Base-by-base conservation (phyloP, 2,329 filamentous ascomycete genomes). In the Arthrobotrys sphaeroides region DNA sequence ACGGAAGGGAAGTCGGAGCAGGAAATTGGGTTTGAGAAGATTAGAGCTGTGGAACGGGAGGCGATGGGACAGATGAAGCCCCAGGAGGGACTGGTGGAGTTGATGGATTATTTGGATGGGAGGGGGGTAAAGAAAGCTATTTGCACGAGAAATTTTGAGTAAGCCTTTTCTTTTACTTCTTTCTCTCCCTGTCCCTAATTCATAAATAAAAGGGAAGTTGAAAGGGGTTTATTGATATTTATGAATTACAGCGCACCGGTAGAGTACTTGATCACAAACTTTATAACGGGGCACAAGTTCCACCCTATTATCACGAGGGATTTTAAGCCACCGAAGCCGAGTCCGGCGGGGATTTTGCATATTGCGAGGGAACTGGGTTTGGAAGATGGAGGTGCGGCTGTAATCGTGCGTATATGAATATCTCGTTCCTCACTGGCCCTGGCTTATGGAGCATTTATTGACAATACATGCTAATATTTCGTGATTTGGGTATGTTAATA, bases 111-210 rank as follows among this genome's bases (percentile, higher is more conserved):
- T 82, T 88, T 98, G 16, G 90, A 95, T 80, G 80, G 83, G 5
- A 86, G 87, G 26, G 82, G 83, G 4, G 82, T 97, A 31, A 88
- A 85, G 78, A 95, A 96, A 82, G 73, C 73, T n/a, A 76, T 76
- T 77, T 97, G 94, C 84, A 98, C 95, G 1, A 88, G 95, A 80
- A 98, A 99, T 84, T 98, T 97, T 80, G 92, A 94, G 84, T 87
- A 82, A 49, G 84, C 81, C 9, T n/a, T 49, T 67, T 47, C 24
- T 68, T 45, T 51, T 47, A 57, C 24, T 18, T 33, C 28, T 43
- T 45, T 36, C 38, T 24, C 43, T 49, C 33, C 33, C 5, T 12
- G 49, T 62, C 55, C 13, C 28, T 12, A 36, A n/a, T n/a, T n/a
- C n/a, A n/a, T n/a, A n/a, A n/a, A n/a, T n/a, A n/a, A n/a, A n/a